Base-by-base conservation (phyloP, 1,284 basidiomycete species). In the Trichosporon sp. region DNA sequence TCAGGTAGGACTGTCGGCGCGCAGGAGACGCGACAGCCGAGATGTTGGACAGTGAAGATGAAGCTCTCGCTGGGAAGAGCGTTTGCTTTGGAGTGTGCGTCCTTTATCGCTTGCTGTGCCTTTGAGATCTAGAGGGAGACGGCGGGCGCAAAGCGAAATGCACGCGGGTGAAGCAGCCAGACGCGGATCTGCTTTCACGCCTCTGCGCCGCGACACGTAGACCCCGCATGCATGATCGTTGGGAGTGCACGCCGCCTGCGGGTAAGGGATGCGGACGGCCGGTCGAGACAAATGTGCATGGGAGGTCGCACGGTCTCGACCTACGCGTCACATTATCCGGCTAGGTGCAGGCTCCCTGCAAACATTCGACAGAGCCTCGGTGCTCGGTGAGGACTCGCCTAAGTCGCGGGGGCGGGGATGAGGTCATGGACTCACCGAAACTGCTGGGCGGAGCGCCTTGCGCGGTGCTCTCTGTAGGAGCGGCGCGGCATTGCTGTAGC, bases 401-500 rank as follows among this genome's bases (percentile, higher is more conserved):
- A 51, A 25, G 47, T 32, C 11, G 58, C 7, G 34, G 32, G 7
- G n/a, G 56, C 11, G 56, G 18, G 31, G 29, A 64, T 38, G 34
- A 35, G 34, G 34, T 35, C 11, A 62, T 8, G n/a, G 21, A 65
- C 71, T 11, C 38, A 68, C 71, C 71, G 67, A 31, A 67, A 62
- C n/a, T 60, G 56, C 56, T 60, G 32, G 0, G 69, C 51, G 29
- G 69, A 31, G 47, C 71, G 69, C 31, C 60, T 29, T 18, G 71
- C 71, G 63, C 71, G 69, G 44, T 72, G 71, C 64, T 72, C 69
- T 64, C 69, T 65, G 51, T 72, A 72, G 58, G 65, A 68, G 31
- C 58, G 65, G 63, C 71, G 67, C 8, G 71, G 65, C 71, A 72
- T 72, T 13, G 31, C 38, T 6, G 56, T 6, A 6, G 21, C 47